Evolutionary conservation across 805 yeast species (phyloP).

Genomic region (Myxozyma lipomycoides): DNA sequence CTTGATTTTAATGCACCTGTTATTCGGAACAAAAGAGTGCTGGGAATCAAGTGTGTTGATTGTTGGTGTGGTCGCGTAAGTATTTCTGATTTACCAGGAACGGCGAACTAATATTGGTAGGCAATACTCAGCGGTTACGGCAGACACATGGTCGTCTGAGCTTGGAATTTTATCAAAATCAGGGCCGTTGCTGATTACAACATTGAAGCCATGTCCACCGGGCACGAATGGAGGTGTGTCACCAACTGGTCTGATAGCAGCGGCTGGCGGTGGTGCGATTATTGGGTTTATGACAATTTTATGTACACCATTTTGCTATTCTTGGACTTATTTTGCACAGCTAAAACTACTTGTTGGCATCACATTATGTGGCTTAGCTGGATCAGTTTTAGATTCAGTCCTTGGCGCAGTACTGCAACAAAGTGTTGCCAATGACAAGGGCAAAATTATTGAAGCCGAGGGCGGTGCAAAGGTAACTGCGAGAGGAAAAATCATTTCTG

Average conservation of each 20-base stretch:
- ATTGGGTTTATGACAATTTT: conserved; percentile 36
- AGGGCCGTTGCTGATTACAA: conserved; percentile 42
- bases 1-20: conserved; percentile 35
- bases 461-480: conserved; percentile 31
- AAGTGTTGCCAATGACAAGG: conserved; percentile 38
- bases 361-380: conserved; percentile 39
- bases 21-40: conserved; percentile 5
- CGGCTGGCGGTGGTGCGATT: conserved; percentile 38
- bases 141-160: conserved; percentile 50
- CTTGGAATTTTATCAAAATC: conserved; percentile 43
- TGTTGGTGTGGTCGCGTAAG: conserved; percentile 34
- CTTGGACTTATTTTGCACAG: conserved; percentile 21
- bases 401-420: conserved; percentile 44
- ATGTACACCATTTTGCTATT: conserved; percentile 29
- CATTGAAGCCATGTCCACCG: conserved; percentile 42
- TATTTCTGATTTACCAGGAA: not conserved
- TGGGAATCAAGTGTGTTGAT: conserved; percentile 13
- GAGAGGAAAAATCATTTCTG: conserved; percentile 35
- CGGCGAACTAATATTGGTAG: conserved; percentile 3
- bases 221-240: conserved; percentile 50
- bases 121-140: conserved; percentile 45
- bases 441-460: conserved; percentile 39
- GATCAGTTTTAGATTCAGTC: conserved; percentile 43
- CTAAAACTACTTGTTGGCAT: conserved; percentile 33
- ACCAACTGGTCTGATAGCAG: conserved; percentile 39